Evolutionary conservation across 495 filamentous ascomycete genomes (phyloP).

Genomic region (Acidomyces sp.): DNA sequence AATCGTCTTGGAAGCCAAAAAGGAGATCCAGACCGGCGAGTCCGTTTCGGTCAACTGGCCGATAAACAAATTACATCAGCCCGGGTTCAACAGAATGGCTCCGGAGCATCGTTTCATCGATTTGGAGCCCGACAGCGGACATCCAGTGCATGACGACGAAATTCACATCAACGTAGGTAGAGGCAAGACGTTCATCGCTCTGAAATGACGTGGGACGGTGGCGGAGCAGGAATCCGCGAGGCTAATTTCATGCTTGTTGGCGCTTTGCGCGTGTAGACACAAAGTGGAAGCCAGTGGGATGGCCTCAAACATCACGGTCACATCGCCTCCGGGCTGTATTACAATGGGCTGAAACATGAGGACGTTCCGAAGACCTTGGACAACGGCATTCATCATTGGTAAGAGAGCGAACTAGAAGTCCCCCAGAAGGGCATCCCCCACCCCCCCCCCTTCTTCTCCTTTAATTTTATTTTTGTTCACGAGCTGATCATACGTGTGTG

Average conservation of each 20-base stretch:
- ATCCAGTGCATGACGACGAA: constrained; percentile 13
- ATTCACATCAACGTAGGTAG: constrained; percentile 17
- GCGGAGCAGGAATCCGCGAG: too few species aligned
- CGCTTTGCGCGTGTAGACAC: too few species aligned
- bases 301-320: constrained; percentile 17
- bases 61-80: constrained; percentile 4
- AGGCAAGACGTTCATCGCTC: too few species aligned
- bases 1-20: constrained; percentile 17
- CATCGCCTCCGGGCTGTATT: neutral
- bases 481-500: too few species aligned
- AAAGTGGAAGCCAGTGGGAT: constrained; percentile 29
- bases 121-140: constrained; percentile 18
- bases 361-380: constrained; percentile 9
- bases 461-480: too few species aligned
- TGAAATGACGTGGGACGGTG: too few species aligned
- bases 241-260: too few species aligned
- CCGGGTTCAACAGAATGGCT: constrained; percentile 3
- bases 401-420: too few species aligned
- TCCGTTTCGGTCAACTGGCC: constrained; percentile 15
- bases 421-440: too few species aligned
- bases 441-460: too few species aligned
- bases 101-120: constrained; percentile 26
- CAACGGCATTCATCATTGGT: constrained; percentile 37
- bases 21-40: constrained; percentile 17
- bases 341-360: constrained; percentile 14